Evolutionary conservation across 1,139 yeast species (phyloP), one percentile per base, ranked within the genome.

Genomic region (Pichia sp.): DNA sequence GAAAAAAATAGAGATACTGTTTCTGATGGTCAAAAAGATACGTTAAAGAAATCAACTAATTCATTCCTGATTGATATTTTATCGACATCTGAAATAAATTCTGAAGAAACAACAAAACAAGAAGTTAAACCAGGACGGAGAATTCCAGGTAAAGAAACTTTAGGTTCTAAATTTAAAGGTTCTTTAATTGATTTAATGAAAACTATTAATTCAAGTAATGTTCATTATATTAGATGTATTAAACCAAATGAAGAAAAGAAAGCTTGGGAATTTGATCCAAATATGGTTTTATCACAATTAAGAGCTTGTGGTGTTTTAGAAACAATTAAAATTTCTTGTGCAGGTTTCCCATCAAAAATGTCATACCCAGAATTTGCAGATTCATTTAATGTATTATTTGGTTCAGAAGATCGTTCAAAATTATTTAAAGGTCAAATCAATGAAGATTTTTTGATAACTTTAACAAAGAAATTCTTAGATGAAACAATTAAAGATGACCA

Each of bases 291-390:
- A 55, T 84, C 95, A 7, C 98, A 92, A 68, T 76, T 92, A 57
- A 81, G 98, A 63, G 98, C 98, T 18, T 92, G 98, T 75, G 98
- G 98, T 81, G 98, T 92, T 45, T 74, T 92, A 58, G 98, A 94
- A 68, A 92, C 98, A 1, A 92, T 92, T 63, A 76, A 96, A 60
- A 92, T 92, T 47, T 90, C 97, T 8, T 90, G 97, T 70, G 97
- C 96, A 45, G 98, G 98, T 37, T 92, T 89, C 76, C 98, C 98
- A 34, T 85, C 97, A 0, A 77, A 97, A 64, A 89, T 97, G 94
- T 79, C 96, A 1, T 92, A 88, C 64, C 90, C 84, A 48, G 98
- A 92, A 64, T 92, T 92, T 72, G 96, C 92, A 39, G 81, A 83
- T 55, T 79, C 97, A 60, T 92, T 89, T 66, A 94, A 87, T 63